Evolutionary conservation across 495 filamentous ascomycete genomes (phyloP), one percentile per base, ranked within the genome.

Genomic region (Xylaria sp.): DNA sequence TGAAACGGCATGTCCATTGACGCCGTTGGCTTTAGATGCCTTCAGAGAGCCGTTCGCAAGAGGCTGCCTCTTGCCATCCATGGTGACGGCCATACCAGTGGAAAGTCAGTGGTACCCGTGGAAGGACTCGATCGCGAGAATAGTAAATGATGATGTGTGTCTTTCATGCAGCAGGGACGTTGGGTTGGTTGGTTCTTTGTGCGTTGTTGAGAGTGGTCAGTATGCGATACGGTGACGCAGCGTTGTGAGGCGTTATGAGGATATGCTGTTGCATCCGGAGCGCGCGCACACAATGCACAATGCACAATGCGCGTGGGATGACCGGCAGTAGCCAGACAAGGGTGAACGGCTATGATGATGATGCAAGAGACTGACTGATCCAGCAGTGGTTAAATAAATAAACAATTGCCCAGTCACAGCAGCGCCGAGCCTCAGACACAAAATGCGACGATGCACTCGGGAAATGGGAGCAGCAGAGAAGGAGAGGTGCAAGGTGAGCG

Each of bases 11-110:
- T 59, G 57, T 59, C 57, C 57, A 37, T 59, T 59, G 31, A 37
- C 33, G 19, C 69, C 69, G 44, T 69, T 74, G 21, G 67, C 69
- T 40, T 77, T 82, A 33, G 74, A 44, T 17, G 53, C 74, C 55
- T 82, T 84, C 31, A 67, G 62, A 11, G 74, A 70, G 46, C 81
- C 81, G 70, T 83, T 83, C 21, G 73, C 53, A 46, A 77, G 70
- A 19, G 53, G 62, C 21, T 67, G 61, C 53, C 24, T 55, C 55
- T 61, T 67, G 63, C 46, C 73, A 67, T 75, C 73, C 80, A 81
- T 81, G 68, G 35, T 74, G 57, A 46, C 68, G 14, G 58, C 58
- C 48, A 52, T 55, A 5, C 9, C 48, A 31, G 64, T 26, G n/a
- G 26, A 31, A 61, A 41, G 35, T 4, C 24, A 9, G 40, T 48